Percentiles rank a stretch among this genome's conserved stretches.
Evolutionary conservation across 805 yeast genomes (phyloP).

Genomic region (Nadsonia fulvescens): DNA sequence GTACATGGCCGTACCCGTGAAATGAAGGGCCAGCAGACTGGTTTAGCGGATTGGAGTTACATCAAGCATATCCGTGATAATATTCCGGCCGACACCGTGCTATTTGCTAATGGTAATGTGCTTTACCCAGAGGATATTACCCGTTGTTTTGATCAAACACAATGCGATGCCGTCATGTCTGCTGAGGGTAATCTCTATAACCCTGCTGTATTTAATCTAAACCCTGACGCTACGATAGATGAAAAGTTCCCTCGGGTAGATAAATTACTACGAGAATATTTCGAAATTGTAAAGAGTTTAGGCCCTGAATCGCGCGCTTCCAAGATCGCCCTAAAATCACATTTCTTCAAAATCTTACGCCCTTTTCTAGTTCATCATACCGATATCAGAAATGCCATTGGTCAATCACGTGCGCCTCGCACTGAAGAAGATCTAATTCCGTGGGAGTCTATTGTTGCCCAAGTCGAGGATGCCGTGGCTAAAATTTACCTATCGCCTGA

Average conservation of each 20-base stretch:
- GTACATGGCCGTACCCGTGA: conserved; percentile 94
- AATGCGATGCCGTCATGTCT: conserved; percentile 87
- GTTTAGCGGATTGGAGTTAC: conserved; percentile 84
- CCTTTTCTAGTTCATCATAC: conserved; percentile 65
- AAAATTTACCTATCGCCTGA: conserved; percentile 33
- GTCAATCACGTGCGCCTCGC: conserved; percentile 31
- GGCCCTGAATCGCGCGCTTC: conserved; percentile 51
- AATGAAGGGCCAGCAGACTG: conserved; percentile 94
- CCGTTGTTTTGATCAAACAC: conserved; percentile 43
- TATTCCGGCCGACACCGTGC: conserved; percentile 65
- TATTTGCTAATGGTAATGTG: conserved; percentile 91
- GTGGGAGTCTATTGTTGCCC: conserved; percentile 38
- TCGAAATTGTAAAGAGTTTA: conserved; percentile 54
- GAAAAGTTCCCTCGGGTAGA: conserved; percentile 77
- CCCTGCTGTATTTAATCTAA: conserved; percentile 65
- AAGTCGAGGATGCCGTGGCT: conserved; percentile 50
- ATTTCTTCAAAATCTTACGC: conserved; percentile 69
- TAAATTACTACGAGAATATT: conserved; percentile 64
- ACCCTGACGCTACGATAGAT: conserved; percentile 23
- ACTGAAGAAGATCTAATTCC: conserved; percentile 25
- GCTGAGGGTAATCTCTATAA: conserved; percentile 92
- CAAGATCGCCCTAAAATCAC: conserved; percentile 73
- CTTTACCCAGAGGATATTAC: conserved; percentile 70
- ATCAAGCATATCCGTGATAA: conserved; percentile 61
- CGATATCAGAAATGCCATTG: conserved; percentile 60